phyloP scores from a whole-genome alignment of 495 filamentous ascomycete species.

The Aspergillus diversus region DNA sequence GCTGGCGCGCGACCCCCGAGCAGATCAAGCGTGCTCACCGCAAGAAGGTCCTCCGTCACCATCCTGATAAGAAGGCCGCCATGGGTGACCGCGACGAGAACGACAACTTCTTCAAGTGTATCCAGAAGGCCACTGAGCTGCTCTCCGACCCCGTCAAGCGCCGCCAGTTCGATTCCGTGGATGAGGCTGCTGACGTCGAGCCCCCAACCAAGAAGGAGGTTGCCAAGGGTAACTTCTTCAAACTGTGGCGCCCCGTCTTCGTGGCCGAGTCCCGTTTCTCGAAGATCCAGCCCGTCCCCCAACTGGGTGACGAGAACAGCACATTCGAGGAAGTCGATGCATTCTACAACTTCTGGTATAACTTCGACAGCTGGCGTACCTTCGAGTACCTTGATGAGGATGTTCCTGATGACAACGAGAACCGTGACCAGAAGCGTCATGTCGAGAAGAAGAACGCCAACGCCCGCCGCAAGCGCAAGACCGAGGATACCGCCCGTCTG shows the following conservation, averaged over 20 bases:
- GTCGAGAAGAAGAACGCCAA: conserved; percentile 98
- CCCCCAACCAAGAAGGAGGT: conserved; percentile 88
- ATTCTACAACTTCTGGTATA: conserved; percentile 99
- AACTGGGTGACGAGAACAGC: conserved; percentile 80
- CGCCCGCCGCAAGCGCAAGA: conserved; percentile 98
- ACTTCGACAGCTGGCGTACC: conserved; percentile 95
- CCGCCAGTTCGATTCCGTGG: conserved; percentile 94
- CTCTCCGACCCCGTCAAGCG: conserved; percentile 90
- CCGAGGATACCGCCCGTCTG: conserved; percentile 89
- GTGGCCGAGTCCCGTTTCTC: conserved; percentile 91
- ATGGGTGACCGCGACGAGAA: conserved; percentile 79
- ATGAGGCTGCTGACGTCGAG: conserved; percentile 89
- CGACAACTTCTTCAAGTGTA: conserved; percentile 99
- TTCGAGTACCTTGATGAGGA: conserved; percentile 99
- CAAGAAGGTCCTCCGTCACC: conserved; percentile 98
- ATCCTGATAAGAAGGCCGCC: conserved; percentile 98
- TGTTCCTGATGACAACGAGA: conserved; percentile 97
- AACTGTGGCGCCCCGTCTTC: conserved; percentile 87
- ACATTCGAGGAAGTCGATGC: conserved; percentile 84
- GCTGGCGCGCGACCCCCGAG: conserved; percentile 88
- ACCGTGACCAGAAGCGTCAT: conserved; percentile 97
- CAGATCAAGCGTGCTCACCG: conserved; percentile 98
- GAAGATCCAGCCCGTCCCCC: conserved; percentile 82
- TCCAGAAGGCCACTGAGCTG: conserved; percentile 95
- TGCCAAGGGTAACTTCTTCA: conserved; percentile 88